These are phyloP conservation scores for Mucor racemosus DNA, from an alignment of 371 early-diverging fungal genomes.

Conservation along the genomic window DNA sequence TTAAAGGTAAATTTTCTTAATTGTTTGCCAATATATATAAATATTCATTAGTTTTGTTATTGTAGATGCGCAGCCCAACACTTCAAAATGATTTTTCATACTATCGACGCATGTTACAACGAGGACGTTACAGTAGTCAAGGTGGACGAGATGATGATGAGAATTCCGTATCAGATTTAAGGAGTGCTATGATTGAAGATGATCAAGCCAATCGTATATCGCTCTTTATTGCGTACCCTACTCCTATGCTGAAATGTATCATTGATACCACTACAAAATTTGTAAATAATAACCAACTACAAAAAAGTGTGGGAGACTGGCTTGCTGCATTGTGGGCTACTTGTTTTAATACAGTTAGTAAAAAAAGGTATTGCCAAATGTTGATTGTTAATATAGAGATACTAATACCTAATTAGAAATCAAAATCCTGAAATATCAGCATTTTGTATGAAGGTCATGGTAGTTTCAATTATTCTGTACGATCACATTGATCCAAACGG, in stretches of 20 bases:
- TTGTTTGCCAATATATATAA: neutral
- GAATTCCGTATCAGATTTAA: slow-evolving; percentile 48
- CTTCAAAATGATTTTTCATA: slow-evolving; percentile 97
- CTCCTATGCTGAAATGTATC: slow-evolving; percentile 88
- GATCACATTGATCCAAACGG: slow-evolving; percentile 88
- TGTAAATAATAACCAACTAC: slow-evolving; percentile 53
- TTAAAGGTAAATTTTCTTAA: slow-evolving; percentile 10
- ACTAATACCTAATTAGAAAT: slow-evolving; percentile 29
- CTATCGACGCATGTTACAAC: slow-evolving; percentile 88
- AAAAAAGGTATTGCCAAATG: slow-evolving; percentile 42
- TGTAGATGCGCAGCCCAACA: slow-evolving; percentile 87
- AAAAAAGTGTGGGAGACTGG: slow-evolving; percentile 64
- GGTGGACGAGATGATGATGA: slow-evolving; percentile 2
- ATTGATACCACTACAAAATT: slow-evolving; percentile 74
- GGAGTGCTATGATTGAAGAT: slow-evolving; percentile 76
- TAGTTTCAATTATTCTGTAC: slow-evolving; percentile 85
- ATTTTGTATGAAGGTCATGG: slow-evolving; percentile 85
- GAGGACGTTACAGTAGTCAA: slow-evolving; percentile 53
- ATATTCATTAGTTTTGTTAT: neutral
- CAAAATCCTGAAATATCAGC: slow-evolving; percentile 56
- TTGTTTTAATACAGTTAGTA: slow-evolving; percentile 71
- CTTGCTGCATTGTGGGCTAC: slow-evolving; percentile 71
- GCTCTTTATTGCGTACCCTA: slow-evolving; percentile 93
- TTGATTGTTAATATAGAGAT: neutral
- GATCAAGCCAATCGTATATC: slow-evolving; percentile 92